Conservation (phyloP, 345 rosid species). For the Physaria fendleri region DNA sequence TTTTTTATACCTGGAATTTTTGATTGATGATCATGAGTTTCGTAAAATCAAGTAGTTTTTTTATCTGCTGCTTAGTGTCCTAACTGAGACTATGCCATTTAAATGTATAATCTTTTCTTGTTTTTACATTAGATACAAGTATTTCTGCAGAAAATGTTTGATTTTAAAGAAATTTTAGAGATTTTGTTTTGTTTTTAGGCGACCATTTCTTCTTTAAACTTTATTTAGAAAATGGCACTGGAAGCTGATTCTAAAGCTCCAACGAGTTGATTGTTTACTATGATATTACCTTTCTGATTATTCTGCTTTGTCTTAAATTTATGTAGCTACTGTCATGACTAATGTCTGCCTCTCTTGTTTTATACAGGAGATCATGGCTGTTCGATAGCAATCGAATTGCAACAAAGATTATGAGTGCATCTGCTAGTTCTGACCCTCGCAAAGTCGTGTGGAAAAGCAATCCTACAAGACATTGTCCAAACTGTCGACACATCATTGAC, state of each 20-base stretch:
- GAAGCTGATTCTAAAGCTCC: background rate
- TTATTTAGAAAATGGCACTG: background rate
- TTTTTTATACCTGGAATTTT: background rate
- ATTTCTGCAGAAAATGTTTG: background rate
- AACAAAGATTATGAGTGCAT: conserved; percentile 81
- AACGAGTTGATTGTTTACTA: no score
- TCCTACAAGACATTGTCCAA: conserved; percentile 79
- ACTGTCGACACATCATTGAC: conserved; percentile 66
- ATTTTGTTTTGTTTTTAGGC: background rate
- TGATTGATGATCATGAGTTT: background rate
- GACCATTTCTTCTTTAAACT: background rate
- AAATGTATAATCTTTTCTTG: background rate
- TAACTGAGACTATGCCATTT: background rate
- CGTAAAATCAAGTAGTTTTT: background rate
- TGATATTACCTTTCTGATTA: background rate
- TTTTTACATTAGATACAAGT: background rate
- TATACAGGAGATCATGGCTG: conserved; percentile 75
- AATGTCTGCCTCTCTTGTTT: background rate
- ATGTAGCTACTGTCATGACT: background rate
- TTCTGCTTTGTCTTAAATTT: background rate
- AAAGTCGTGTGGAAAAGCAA: conserved; percentile 69
- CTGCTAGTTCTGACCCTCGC: conserved; percentile 37
- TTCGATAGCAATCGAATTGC: conserved; percentile 78
- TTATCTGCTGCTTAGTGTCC: background rate
- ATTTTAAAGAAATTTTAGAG: background rate